Conservation (phyloP, 2,329 filamentous ascomycete species). For the Fusarium cicatricum region DNA sequence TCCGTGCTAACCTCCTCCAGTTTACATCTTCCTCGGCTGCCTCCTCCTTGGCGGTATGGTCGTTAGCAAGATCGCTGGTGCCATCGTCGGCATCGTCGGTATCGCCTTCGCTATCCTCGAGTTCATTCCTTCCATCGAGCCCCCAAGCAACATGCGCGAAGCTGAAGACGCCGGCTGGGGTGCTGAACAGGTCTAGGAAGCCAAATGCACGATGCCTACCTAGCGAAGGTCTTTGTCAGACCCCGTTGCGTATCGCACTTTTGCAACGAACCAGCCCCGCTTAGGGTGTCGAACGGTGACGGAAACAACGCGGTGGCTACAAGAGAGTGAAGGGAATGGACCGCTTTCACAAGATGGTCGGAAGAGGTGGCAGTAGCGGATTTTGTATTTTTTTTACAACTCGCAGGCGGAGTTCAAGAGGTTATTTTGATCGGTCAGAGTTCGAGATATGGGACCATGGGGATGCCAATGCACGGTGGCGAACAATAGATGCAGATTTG, state of each 20-base stretch:
- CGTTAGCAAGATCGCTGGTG: constrained; percentile 78
- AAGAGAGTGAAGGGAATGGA: constrained; percentile 7
- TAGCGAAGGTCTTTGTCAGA: constrained; percentile 5
- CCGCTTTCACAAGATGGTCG: not conserved
- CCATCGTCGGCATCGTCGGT: constrained; percentile 79
- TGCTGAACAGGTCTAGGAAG: constrained; percentile 74
- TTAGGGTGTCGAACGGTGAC: constrained; percentile 7
- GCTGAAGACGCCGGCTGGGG: constrained; percentile 75
- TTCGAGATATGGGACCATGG: constrained; percentile 22
- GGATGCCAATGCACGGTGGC: constrained; percentile 17
- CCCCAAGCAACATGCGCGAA: constrained; percentile 83
- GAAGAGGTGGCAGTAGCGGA: constrained; percentile 16
- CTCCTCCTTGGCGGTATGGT: constrained; percentile 76
- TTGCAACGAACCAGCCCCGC: constrained; percentile 10
- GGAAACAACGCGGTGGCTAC: constrained; percentile 23
- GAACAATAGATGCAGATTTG: constrained; percentile 25
- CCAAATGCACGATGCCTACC: constrained; percentile 2
- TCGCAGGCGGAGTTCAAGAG: constrained; percentile 25
- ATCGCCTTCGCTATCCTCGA: constrained; percentile 79
- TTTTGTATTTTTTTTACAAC: constrained; percentile 27
- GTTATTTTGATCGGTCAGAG: constrained; percentile 11
- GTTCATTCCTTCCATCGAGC: constrained; percentile 81
- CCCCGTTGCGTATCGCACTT: constrained; percentile 12
- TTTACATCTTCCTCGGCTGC: constrained; percentile 95
- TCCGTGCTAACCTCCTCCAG: constrained; percentile 54